These are phyloP conservation scores for Austroboletus festivus DNA, from an alignment of 768 basidiomycete genomes.

Conservation along the genomic window DNA sequence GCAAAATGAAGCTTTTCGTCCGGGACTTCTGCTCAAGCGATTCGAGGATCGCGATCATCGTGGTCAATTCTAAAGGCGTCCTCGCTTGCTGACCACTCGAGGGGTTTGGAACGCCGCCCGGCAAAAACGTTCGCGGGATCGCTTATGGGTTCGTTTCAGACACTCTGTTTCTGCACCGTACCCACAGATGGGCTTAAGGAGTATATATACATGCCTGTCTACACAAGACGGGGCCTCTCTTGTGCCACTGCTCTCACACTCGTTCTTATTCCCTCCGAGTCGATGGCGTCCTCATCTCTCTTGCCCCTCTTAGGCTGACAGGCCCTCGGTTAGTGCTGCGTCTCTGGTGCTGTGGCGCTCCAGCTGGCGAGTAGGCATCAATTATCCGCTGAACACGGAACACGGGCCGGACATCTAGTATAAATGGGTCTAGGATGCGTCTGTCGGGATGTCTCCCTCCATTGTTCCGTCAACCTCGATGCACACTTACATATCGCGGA, in stretches of 20 bases:
- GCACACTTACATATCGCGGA: not conserved
- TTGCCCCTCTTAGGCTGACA: not conserved
- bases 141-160: slow-evolving; percentile 16
- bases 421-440: not conserved
- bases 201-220: not conserved
- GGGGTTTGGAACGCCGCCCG: slow-evolving; percentile 21
- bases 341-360: slow-evolving; percentile 17
- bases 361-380: slow-evolving; percentile 2
- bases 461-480: not conserved
- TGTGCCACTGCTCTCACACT: not conserved
- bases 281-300: slow-evolving; percentile 2
- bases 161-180: not conserved
- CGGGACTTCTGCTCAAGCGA: slow-evolving; percentile 24
- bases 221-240: not conserved
- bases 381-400: not conserved
- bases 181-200: not conserved
- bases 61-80: slow-evolving; percentile 24
- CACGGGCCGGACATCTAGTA: not conserved
- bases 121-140: slow-evolving; percentile 32
- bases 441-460: slow-evolving; percentile 1
- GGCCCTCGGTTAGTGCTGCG: slow-evolving; percentile 10
- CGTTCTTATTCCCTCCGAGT: not conserved
- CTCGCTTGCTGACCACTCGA: slow-evolving; percentile 24
- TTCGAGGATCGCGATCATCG: slow-evolving; percentile 28
- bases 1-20: slow-evolving; percentile 22